Evolutionary conservation across 495 filamentous ascomycete species (phyloP).

Genomic region (Penicillium ochrochloron): DNA sequence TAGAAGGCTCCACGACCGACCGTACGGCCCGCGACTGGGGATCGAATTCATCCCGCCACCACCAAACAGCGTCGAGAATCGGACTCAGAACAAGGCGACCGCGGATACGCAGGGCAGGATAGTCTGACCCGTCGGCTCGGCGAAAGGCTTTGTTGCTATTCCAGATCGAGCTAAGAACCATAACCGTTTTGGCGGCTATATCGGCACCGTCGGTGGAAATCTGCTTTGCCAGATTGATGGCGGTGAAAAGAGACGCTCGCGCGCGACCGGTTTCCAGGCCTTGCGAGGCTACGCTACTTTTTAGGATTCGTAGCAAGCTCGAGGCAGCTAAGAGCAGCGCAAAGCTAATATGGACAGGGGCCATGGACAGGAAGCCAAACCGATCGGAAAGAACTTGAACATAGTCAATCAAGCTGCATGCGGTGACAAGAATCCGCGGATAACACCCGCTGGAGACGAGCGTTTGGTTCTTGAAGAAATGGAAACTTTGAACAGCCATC

Average conservation of each 20-base stretch:
- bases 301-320: constrained; percentile 46
- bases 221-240: constrained; percentile 45
- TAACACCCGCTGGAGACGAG: constrained; percentile 36
- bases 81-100: constrained; percentile 47
- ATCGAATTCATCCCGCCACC: constrained; percentile 56
- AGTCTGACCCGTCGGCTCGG: constrained; percentile 44
- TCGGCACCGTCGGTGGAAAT: constrained; percentile 47
- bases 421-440: constrained; percentile 37
- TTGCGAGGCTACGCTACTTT: constrained; percentile 32
- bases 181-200: constrained; percentile 38
- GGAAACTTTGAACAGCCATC: constrained; percentile 45
- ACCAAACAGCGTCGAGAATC: constrained; percentile 53
- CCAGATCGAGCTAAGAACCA: constrained; percentile 46
- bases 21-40: constrained; percentile 28
- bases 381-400: constrained; percentile 32
- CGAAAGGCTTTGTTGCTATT: constrained; percentile 53
- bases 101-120: constrained; percentile 45
- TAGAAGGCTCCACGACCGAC: constrained; percentile 19
- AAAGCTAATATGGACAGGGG: constrained; percentile 39
- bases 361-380: constrained; percentile 29
- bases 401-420: constrained; percentile 43
- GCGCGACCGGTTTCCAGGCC: constrained; percentile 42
- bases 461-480: constrained; percentile 48
- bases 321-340: constrained; percentile 40
- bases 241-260: constrained; percentile 37